These are phyloP conservation scores for Hansenula anomala DNA, from an alignment of 1,139 yeast genomes.

Conservation along the genomic window DNA sequence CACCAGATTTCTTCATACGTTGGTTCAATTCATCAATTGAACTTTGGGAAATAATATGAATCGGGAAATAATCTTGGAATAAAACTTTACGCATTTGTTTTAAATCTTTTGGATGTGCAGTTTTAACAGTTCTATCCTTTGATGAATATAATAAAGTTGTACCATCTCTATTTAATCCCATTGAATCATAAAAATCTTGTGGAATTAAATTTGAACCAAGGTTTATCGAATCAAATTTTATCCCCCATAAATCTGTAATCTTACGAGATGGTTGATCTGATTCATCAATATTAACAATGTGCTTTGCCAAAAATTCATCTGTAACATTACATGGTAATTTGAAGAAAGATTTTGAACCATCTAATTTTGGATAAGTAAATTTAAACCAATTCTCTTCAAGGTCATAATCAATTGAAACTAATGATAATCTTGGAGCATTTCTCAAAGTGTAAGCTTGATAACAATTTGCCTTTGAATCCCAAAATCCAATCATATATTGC, in stretches of 20 bases:
- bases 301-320: constrained; percentile 20
- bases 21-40: constrained; percentile 28
- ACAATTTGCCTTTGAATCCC: constrained; percentile 19
- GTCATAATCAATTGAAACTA: constrained; percentile 25
- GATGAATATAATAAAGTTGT: constrained; percentile 26
- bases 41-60: constrained; percentile 30
- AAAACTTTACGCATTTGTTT: constrained; percentile 19
- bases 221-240: constrained; percentile 18
- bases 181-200: constrained; percentile 16
- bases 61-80: constrained; percentile 42
- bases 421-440: constrained; percentile 28
- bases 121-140: constrained; percentile 28
- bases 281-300: constrained; percentile 5
- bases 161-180: constrained; percentile 14
- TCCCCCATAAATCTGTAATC: constrained; percentile 23
- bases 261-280: no score
- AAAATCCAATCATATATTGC: constrained; percentile 31
- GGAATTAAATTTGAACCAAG: constrained; percentile 22
- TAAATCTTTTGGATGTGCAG: constrained; percentile 20
- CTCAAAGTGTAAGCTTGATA: constrained; percentile 32
- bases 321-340: constrained; percentile 24
- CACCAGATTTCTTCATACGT: constrained; percentile 16
- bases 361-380: constrained; percentile 23
- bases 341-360: constrained; percentile 20
- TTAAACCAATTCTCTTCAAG: constrained; percentile 22